Percentiles rank a stretch among this genome's conserved stretches.
phyloP scores from a whole-genome alignment of 1,284 basidiomycete genomes.

The Garcileccinum viscosum region DNA sequence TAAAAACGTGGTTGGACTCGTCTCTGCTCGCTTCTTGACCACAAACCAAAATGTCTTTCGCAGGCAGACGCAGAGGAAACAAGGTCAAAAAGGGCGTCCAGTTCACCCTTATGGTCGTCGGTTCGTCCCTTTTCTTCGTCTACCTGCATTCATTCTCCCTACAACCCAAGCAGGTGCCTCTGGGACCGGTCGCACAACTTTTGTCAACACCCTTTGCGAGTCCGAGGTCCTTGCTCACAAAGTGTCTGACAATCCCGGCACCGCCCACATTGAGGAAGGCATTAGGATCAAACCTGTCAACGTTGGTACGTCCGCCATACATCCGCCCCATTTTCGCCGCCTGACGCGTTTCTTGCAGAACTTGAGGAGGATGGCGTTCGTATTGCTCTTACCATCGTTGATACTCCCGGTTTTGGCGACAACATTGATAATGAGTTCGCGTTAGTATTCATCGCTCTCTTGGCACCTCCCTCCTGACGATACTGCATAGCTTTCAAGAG shows the following conservation, averaged over 20 bases:
- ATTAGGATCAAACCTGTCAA: slow-evolving; percentile 96
- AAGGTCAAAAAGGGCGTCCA: slow-evolving; percentile 98
- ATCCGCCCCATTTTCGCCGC: background rate
- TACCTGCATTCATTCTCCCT: slow-evolving; percentile 12
- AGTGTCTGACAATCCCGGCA: slow-evolving; percentile 83
- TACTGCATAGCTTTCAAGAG: slow-evolving; percentile 81
- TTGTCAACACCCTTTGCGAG: slow-evolving; percentile 98
- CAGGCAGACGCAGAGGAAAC: slow-evolving; percentile 87
- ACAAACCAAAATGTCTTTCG: slow-evolving; percentile 74
- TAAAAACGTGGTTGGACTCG: slow-evolving; percentile 42
- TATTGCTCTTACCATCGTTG: slow-evolving; percentile 97
- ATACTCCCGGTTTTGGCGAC: slow-evolving; percentile 98
- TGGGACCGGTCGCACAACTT: slow-evolving; percentile 95
- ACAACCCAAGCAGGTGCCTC: slow-evolving; percentile 74
- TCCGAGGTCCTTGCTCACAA: slow-evolving; percentile 88
- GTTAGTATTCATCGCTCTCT: slow-evolving; percentile 57
- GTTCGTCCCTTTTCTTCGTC: slow-evolving; percentile 51
- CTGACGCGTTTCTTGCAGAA: slow-evolving; percentile 56
- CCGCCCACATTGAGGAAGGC: slow-evolving; percentile 93
- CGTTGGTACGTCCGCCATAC: slow-evolving; percentile 72
- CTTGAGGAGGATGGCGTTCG: slow-evolving; percentile 98
- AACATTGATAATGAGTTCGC: slow-evolving; percentile 99
- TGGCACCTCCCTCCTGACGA: slow-evolving; percentile 17
- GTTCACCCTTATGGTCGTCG: slow-evolving; percentile 95
- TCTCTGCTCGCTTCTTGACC: slow-evolving; percentile 31